Percentiles rank a stretch among this genome's conserved stretches.
phyloP scores from a whole-genome alignment of 2,329 filamentous ascomycete genomes.

The Proliferodiscus dingleyae region DNA sequence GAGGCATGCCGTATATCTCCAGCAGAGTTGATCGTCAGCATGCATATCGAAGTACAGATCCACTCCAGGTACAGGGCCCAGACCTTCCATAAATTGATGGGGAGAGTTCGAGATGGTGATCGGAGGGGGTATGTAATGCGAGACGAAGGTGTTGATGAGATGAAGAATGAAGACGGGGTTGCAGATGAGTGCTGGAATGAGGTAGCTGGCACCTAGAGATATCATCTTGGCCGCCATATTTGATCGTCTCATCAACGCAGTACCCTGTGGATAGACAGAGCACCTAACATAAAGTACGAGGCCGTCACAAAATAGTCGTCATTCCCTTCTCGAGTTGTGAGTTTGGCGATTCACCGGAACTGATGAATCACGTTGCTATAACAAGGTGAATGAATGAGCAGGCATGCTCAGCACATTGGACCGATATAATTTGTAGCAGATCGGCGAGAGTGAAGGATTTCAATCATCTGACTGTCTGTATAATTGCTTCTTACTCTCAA shows the following conservation, averaged over 20 bases:
- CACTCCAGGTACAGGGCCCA: conserved; percentile 28
- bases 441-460: too few relatives aligned
- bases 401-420: too few relatives aligned
- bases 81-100: conserved; percentile 26
- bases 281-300: too few relatives aligned
- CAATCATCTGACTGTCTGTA: too few relatives aligned
- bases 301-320: not conserved
- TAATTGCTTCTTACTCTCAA: too few relatives aligned
- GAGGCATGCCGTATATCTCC: conserved; percentile 36
- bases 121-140: conserved; percentile 30
- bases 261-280: not conserved
- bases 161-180: conserved; percentile 37
- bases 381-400: not conserved
- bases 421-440: too few relatives aligned
- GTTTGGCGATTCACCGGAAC: not conserved
- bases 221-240: conserved; percentile 23
- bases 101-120: conserved; percentile 25
- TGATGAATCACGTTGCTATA: too few relatives aligned
- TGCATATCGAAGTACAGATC: conserved; percentile 35
- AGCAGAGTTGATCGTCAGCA: conserved; percentile 34
- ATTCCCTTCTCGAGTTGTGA: not conserved
- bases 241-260: too few relatives aligned
- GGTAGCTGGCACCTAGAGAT: conserved; percentile 26
- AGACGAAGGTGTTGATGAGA: conserved; percentile 35
- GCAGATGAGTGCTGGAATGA: conserved; percentile 34